These are phyloP conservation scores for Arthrocladium fulminans DNA, from an alignment of 2,329 filamentous ascomycete genomes.

Conservation along the genomic window DNA sequence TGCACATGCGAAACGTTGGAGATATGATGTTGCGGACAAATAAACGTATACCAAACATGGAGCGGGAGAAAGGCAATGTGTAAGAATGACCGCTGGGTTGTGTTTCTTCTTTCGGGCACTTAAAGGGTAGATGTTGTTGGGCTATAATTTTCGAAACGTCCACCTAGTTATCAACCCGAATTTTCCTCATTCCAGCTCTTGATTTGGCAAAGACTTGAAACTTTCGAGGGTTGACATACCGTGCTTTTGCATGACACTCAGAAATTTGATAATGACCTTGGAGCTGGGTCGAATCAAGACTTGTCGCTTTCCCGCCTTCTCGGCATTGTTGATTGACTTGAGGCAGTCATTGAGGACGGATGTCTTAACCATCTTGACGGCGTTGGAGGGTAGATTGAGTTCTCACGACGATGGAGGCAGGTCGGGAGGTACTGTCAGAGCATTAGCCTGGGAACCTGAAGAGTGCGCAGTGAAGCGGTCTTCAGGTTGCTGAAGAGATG, in stretches of 20 bases:
- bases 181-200: conserved; percentile 18
- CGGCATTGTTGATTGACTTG: conserved; percentile 99
- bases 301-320: conserved; percentile 99
- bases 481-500: conserved; percentile 49
- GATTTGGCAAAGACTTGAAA: neutral
- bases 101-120: conserved; percentile 90
- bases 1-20: conserved; percentile 10
- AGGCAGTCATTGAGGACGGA: conserved; percentile 99
- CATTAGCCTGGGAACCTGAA: conserved; percentile 54
- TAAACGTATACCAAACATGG: conserved; percentile 84
- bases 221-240: conserved; percentile 55
- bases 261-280: conserved; percentile 99
- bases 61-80: conserved; percentile 59
- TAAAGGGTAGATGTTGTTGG: conserved; percentile 98
- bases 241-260: conserved; percentile 98
- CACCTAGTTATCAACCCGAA: conserved; percentile 99
- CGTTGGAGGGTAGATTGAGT: conserved; percentile 36
- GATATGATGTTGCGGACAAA: conserved; percentile 66
- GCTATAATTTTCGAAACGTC: conserved; percentile 59
- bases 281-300: conserved; percentile 95
- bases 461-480: conserved; percentile 62
- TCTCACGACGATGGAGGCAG: conserved; percentile 40
- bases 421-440: conserved; percentile 50
- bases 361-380: conserved; percentile 89
- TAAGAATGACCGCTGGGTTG: conserved; percentile 75